These are phyloP conservation scores for Penicillium capsulatum DNA, from an alignment of 2,329 filamentous ascomycete genomes.

Conservation along the genomic window DNA sequence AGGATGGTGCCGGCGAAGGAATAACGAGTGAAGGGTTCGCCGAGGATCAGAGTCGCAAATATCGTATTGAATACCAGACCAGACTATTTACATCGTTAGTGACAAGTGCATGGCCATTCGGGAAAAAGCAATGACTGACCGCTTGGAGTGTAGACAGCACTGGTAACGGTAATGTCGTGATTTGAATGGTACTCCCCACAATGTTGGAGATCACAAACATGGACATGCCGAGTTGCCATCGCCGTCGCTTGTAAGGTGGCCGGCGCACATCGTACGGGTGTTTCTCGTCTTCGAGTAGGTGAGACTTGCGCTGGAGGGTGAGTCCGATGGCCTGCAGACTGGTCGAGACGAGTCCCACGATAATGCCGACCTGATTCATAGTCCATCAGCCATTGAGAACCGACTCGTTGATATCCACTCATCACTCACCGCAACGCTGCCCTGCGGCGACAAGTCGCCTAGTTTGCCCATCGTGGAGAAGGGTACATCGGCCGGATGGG, in stretches of 20 bases:
- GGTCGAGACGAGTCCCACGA: conserved; percentile 89
- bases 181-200: conserved; percentile 92
- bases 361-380: conserved; percentile 70
- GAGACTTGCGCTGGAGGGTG: conserved; percentile 94
- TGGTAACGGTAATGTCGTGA: conserved; percentile 88
- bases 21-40: conserved; percentile 89
- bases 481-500: conserved; percentile 39
- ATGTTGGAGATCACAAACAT: conserved; percentile 96
- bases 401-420: neutral
- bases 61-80: conserved; percentile 98
- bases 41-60: conserved; percentile 86
- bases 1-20: conserved; percentile 87
- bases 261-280: conserved; percentile 69
- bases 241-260: conserved; percentile 80
- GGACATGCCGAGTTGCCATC: conserved; percentile 92
- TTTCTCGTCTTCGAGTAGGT: conserved; percentile 96
- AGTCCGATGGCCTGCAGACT: conserved; percentile 92
- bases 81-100: no score
- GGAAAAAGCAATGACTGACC: conserved; percentile 34
- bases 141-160: conserved; percentile 94
- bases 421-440: conserved; percentile 66
- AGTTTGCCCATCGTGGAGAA: conserved; percentile 61
- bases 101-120: no score
- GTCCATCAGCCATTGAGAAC: conserved; percentile 15
- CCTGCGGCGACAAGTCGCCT: conserved; percentile 71